These are phyloP conservation scores for Ophiostoma montium DNA, from an alignment of 2,329 filamentous ascomycete genomes.

Conservation along the genomic window DNA sequence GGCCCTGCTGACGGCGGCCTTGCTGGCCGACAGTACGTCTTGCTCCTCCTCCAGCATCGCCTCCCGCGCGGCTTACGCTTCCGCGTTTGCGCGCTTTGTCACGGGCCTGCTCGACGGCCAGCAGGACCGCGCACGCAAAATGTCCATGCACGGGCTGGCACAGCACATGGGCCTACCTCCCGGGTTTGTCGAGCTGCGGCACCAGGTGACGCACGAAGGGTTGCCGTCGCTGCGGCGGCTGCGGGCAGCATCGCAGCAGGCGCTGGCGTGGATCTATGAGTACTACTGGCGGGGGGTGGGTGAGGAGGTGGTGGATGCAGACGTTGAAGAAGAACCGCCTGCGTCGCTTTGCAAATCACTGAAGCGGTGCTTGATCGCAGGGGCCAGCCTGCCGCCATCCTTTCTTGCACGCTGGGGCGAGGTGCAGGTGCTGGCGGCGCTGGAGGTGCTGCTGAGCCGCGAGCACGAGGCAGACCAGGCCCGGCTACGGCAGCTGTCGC, in stretches of 20 bases:
- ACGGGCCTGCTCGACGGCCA: slow-evolving; percentile 66
- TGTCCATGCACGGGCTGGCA: slow-evolving; percentile 60
- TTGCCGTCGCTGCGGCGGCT: slow-evolving; percentile 63
- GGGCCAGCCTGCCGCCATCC: not conserved
- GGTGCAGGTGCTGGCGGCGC: slow-evolving; percentile 2
- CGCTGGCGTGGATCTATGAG: slow-evolving; percentile 74
- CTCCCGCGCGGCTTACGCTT: slow-evolving; percentile 42
- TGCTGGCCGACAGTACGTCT: slow-evolving; percentile 43
- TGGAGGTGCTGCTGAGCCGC: slow-evolving; percentile 1
- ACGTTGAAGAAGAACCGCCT: not conserved
- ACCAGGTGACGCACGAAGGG: slow-evolving; percentile 83
- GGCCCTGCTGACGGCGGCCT: slow-evolving; percentile 54
- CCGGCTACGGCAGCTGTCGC: slow-evolving; percentile 6
- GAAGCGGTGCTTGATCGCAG: not conserved
- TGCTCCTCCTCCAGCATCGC: slow-evolving; percentile 1
- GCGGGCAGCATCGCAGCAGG: slow-evolving; percentile 52
- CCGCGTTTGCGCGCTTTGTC: slow-evolving; percentile 58
- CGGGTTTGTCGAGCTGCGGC: slow-evolving; percentile 76
- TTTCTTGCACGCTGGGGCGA: slow-evolving; percentile 11
- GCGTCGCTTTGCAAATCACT: not conserved
- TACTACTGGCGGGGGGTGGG: slow-evolving; percentile 61
- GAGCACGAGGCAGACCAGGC: slow-evolving; percentile 8
- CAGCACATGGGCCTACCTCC: slow-evolving; percentile 55
- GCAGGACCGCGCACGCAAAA: slow-evolving; percentile 51
- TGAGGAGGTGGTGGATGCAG: slow-evolving; percentile 1